Conservation (phyloP, 805 yeast genomes). For the Candida mattraensis region DNA sequence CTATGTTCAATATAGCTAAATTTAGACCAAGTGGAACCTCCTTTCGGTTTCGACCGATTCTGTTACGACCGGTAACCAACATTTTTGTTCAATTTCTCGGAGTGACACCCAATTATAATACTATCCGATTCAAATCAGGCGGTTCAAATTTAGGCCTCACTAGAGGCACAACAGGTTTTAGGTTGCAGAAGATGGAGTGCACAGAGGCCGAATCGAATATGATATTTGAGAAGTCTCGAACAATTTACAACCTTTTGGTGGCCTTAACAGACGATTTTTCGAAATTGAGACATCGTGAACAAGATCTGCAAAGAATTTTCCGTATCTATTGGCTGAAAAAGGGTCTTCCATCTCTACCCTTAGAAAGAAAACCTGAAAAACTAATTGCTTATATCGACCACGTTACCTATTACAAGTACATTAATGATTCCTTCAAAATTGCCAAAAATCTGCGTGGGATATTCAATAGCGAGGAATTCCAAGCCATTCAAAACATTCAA, state of each 20-base stretch:
- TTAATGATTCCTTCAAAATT: slow-evolving; percentile 17
- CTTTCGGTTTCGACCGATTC: too few relatives aligned
- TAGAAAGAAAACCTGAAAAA: slow-evolving; percentile 5
- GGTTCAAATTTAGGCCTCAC: too few relatives aligned
- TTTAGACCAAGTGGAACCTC: too few relatives aligned
- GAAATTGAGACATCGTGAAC: slow-evolving; percentile 7
- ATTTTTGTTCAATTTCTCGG: too few relatives aligned
- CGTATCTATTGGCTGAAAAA: slow-evolving; percentile 15
- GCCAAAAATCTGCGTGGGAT: slow-evolving; percentile 15
- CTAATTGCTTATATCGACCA: slow-evolving; percentile 12
- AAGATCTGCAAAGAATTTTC: slow-evolving; percentile 16
- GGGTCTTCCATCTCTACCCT: slow-evolving; percentile 10
- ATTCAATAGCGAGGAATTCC: slow-evolving; percentile 7
- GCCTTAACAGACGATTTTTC: slow-evolving; percentile 12
- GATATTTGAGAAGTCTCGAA: slow-evolving; percentile 9
- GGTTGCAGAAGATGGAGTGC: too few relatives aligned
- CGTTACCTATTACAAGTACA: slow-evolving; percentile 18
- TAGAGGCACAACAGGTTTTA: too few relatives aligned
- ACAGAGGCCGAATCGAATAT: slow-evolving; percentile 3
- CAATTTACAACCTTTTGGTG: slow-evolving; percentile 10
- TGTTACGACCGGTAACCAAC: too few relatives aligned
- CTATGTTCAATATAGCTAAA: too few relatives aligned
- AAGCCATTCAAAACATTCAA: slow-evolving; percentile 8
- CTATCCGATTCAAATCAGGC: too few relatives aligned
- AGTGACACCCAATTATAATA: too few relatives aligned